Base-by-base conservation (phyloP, 1,284 basidiomycete genomes). In the Somion occarium region DNA sequence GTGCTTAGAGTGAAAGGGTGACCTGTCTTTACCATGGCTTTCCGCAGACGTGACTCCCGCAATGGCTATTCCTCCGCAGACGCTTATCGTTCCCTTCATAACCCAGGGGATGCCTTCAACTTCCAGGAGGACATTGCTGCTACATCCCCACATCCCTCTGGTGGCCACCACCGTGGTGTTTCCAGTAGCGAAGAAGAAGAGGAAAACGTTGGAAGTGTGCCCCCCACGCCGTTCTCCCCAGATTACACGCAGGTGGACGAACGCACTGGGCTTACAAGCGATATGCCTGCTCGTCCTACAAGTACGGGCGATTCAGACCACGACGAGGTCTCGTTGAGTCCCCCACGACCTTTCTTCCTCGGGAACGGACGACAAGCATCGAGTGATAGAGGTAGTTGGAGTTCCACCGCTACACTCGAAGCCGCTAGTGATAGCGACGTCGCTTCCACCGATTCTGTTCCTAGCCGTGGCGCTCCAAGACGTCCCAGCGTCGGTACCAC, bases 331-430 rank as follows among this genome's bases (percentile, higher is more conserved):
- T 44, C 61, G 48, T 41, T 66, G 54, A 26, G 59, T 51, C 62
- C 64, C n/a, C 64, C 65, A 2, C 61, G 63, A 13, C 63, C 65
- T 54, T 65, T 68, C 59, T 48, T 68, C 41, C 56, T 56, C 27
- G 57, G 48, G 19, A 49, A 56, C 51, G 59, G 59, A 46, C 53
- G 59, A 50, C 60, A 56, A 25, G 57, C 60, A 3, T 56, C 52
- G 38, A 46, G 50, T 41, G 53, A 56, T 48, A 26, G 56, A 43
- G 44, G 45, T 19, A 51, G 48, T 11, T 58, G 56, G 56, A 53
- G 37, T 19, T 57, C 37, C 45, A 52, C 52, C 38, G 53, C 49
- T 55, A 63, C 44, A 53, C 53, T 50, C 30, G 60, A 63, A 2
- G 46, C 55, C 42, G 56, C 51, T 11, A 65, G 64, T 53, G 65